phyloP scores from a whole-genome alignment of 2,329 filamentous ascomycete species.

The Anthostomella pinea region DNA sequence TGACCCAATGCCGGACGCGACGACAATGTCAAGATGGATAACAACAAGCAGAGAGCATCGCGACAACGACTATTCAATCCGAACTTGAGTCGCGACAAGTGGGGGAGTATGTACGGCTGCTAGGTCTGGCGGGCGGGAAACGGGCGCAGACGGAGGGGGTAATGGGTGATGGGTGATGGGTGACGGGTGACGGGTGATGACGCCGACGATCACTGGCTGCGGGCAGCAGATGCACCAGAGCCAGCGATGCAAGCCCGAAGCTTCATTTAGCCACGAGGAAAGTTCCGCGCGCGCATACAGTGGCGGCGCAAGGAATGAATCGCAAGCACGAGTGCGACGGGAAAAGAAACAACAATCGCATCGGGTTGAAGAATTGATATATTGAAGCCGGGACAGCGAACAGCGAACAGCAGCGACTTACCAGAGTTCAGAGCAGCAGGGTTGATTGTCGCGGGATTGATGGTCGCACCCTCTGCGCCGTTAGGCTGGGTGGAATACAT shows the following conservation, averaged over 20 bases:
- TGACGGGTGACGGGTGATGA: conserved; percentile 15
- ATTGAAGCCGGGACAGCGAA: conserved; percentile 11
- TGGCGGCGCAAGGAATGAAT: too few relatives aligned
- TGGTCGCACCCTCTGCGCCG: conserved; percentile 81
- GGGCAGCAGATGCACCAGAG: conserved; percentile 10
- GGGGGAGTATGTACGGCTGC: not conserved
- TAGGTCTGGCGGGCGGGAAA: not conserved
- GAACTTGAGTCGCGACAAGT: conserved; percentile 11
- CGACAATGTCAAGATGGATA: conserved; percentile 19
- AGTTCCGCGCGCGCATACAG: too few relatives aligned
- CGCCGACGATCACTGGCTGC: conserved; percentile 19
- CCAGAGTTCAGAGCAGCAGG: conserved; percentile 55
- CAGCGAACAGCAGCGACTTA: conserved; percentile 45
- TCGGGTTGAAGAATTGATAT: conserved; percentile 5
- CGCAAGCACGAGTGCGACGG: conserved; percentile 10
- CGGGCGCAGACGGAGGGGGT: conserved; percentile 1
- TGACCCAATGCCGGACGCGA: conserved; percentile 17
- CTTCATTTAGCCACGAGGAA: too few relatives aligned
- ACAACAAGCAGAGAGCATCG: conserved; percentile 19
- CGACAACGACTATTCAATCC: conserved; percentile 14
- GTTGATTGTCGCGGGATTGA: conserved; percentile 85
- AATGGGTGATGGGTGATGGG: conserved; percentile 4
- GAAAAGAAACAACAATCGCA: conserved; percentile 16
- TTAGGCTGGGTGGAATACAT: conserved; percentile 65
- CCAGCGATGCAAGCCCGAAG: too few relatives aligned